Base-by-base conservation (phyloP, 2,329 filamentous ascomycete species). In the Monilinia vaccinii-corymbosi region DNA sequence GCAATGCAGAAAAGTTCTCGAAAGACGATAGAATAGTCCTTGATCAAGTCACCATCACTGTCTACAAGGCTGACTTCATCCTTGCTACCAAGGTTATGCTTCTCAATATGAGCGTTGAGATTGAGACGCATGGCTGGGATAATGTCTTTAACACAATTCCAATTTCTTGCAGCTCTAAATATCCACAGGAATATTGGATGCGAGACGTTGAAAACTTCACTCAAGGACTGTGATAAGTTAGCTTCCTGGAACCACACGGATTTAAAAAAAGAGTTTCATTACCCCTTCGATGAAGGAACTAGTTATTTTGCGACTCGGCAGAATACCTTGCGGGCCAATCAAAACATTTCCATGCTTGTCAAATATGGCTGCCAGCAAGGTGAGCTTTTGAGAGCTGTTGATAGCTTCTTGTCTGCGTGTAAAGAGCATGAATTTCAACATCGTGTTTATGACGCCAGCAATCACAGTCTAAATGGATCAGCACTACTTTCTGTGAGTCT, bases 121-220 rank as follows among this genome's bases (percentile, higher is more conserved):
- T 94, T 89, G 44, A 78, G 79, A 58, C 81, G 80, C 87, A 96
- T 96, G 46, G 81, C 81, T 8, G 82, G 81, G 28, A 95, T 78
- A 6, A 94, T 76, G 48, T 84, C 81, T 58, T 78, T 78, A 31
- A 96, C 79, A 45, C 83, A 81, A 9, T 75, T 71, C 91, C 91
- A 96, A 71, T 91, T 87, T 61, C 85, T 81, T 8, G 88, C 89
- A 3, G 90, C 88, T 60, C 88, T 83, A 70, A 89, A 95, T 68
- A 94, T 86, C 91, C 91, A 96, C 53, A 91, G 84, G 73, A 94
- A 96, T 1, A 92, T 83, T 0, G 88, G 83, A 70, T 96, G 90
- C 0, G 83, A 82, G 28, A 85, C 84, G 60, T 84, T 85, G 68
- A 96, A 92, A 16, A 86, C 82, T 62, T 95, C 89, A 62, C 86